Evolutionary conservation across 345 rosid genomes (phyloP).

Genomic region (Gossypium stocksii): DNA sequence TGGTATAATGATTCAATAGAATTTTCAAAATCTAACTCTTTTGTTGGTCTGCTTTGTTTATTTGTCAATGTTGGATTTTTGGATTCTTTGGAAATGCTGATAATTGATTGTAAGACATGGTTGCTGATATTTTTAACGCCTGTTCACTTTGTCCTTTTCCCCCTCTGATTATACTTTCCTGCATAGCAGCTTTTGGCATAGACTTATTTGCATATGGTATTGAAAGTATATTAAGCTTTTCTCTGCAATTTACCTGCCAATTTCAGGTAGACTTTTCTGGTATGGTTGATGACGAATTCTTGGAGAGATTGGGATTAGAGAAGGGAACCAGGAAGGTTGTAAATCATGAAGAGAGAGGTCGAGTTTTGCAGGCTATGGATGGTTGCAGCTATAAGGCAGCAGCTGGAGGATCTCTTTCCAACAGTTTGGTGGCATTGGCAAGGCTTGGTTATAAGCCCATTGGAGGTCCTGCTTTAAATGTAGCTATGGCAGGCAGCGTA

Average conservation of each 20-base stretch:
- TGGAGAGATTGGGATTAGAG: conserved; percentile 62
- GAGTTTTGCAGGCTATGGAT: conserved; percentile 88
- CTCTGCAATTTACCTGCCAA: neutral
- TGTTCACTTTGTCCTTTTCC: neutral
- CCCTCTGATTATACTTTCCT: neutral
- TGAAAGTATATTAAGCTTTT: neutral
- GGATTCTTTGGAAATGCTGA: neutral
- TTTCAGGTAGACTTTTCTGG: conserved; percentile 95
- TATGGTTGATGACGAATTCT: conserved; percentile 69
- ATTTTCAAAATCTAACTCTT: neutral
- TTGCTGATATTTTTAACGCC: neutral
- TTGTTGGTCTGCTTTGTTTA: neutral
- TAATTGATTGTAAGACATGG: neutral
- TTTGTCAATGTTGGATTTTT: neutral
- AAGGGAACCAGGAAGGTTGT: conserved; percentile 89
- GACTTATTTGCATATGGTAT: neutral
- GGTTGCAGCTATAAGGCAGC: conserved; percentile 99
- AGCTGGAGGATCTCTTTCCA: conserved; percentile 97
- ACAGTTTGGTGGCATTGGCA: conserved; percentile 81
- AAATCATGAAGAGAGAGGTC: conserved; percentile 95
- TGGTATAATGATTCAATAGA: neutral
- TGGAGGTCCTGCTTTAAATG: conserved; percentile 56
- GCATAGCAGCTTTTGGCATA: neutral
- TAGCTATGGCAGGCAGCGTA: conserved; percentile 89
- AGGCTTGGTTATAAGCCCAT: conserved; percentile 65